Conservation (phyloP, 805 yeast species). For the Candida tammaniensis region DNA sequence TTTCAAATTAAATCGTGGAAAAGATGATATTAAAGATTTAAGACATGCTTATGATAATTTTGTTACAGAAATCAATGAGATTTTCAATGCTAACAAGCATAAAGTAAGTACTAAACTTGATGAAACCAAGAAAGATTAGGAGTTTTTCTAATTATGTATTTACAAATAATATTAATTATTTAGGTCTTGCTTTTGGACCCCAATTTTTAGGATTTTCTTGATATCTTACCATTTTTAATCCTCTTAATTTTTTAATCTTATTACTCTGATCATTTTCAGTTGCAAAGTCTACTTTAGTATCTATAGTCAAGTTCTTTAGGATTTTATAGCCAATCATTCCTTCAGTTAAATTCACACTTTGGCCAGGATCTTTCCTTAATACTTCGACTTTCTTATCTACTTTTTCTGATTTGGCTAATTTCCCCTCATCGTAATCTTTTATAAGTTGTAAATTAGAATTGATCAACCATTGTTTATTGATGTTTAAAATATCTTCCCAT, state of each 20-base stretch:
- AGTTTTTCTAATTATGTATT: background rate
- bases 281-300: slow-evolving; percentile 50
- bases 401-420: slow-evolving; percentile 12
- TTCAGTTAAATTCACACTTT: slow-evolving; percentile 36
- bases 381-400: slow-evolving; percentile 17
- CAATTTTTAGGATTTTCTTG: slow-evolving; percentile 95
- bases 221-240: slow-evolving; percentile 77
- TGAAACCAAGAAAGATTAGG: background rate
- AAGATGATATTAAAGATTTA: slow-evolving; percentile 36
- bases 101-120: background rate
- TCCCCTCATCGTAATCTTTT: slow-evolving; percentile 16
- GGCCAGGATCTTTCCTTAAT: slow-evolving; percentile 29
- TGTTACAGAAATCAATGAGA: slow-evolving; percentile 37
- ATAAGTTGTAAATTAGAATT: slow-evolving; percentile 27
- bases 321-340: slow-evolving; percentile 53
- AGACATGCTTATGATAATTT: slow-evolving; percentile 41
- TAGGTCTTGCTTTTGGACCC: slow-evolving; percentile 93
- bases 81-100: slow-evolving; percentile 15
- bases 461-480: slow-evolving; percentile 60
- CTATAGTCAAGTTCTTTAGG: slow-evolving; percentile 38
- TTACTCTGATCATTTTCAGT: slow-evolving; percentile 55
- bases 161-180: background rate
- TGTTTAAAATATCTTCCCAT: slow-evolving; percentile 72
- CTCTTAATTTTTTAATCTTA: slow-evolving; percentile 59
- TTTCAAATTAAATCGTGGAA: slow-evolving; percentile 30